A percentile compares a stretch with the other conserved stretches of the same genome.
These are phyloP conservation scores for Podospora appendiculata DNA, from an alignment of 495 filamentous ascomycete genomes.

Conservation along the genomic window DNA sequence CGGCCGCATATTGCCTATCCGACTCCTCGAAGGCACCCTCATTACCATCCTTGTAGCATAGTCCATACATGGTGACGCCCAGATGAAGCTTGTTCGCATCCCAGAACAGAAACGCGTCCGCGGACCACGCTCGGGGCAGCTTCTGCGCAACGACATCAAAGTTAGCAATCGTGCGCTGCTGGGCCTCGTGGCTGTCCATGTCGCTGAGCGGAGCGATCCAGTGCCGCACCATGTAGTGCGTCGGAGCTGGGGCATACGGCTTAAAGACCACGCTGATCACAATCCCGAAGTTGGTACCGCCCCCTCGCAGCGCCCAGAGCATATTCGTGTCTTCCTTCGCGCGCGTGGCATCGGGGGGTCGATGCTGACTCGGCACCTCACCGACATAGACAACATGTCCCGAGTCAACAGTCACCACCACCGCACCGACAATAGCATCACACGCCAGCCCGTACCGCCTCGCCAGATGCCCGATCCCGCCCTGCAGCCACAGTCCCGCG, in stretches of 20 bases:
- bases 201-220: constrained; percentile 44
- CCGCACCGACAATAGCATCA: constrained; percentile 52
- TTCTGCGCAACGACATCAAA: constrained; percentile 39
- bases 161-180: constrained; percentile 25
- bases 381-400: constrained; percentile 43
- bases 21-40: too few species aligned
- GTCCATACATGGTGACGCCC: constrained; percentile 48
- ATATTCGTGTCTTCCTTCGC: constrained; percentile 45
- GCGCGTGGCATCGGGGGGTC: constrained; percentile 38
- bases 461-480: constrained; percentile 55
- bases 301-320: constrained; percentile 55
- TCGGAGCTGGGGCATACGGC: constrained; percentile 32
- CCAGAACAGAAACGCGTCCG: constrained; percentile 53
- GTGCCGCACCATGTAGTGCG: constrained; percentile 33
- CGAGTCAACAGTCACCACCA: constrained; percentile 49
- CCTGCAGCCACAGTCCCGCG: constrained; percentile 56
- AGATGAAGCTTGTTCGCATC: constrained; percentile 40
- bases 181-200: constrained; percentile 28
- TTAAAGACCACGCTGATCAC: constrained; percentile 53
- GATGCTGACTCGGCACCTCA: constrained; percentile 40
- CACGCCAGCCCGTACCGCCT: constrained; percentile 51
- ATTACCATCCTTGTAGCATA: constrained; percentile 21
- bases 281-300: constrained; percentile 57
- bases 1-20: too few species aligned
- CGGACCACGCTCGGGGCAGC: constrained; percentile 40